Percentiles rank a stretch among this genome's conserved stretches.
Conservation (phyloP, 176 grass and related monocot genomes). For the Aegilops longissima region DNA sequence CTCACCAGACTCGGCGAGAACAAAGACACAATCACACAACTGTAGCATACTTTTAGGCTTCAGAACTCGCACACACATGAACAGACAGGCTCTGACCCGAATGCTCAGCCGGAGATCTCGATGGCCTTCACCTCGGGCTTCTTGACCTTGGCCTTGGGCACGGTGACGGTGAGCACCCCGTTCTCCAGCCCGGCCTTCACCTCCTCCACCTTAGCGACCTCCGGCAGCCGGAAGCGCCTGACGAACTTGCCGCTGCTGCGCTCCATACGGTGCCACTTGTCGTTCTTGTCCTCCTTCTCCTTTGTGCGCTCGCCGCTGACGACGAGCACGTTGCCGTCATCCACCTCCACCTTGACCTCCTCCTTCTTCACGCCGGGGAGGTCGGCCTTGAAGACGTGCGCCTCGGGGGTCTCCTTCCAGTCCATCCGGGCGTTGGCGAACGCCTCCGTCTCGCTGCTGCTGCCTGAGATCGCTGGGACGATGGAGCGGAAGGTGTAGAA, state of each 20-base stretch:
- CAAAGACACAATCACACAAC: no score
- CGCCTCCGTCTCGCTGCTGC: background rate
- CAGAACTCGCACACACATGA: no score
- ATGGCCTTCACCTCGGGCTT: constrained; percentile 23
- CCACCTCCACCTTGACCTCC: constrained; percentile 43
- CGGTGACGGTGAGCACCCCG: constrained; percentile 42
- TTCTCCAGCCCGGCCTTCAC: constrained; percentile 37
- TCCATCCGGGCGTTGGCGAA: constrained; percentile 17
- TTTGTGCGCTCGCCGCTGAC: constrained; percentile 35
- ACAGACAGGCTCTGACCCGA: no score
- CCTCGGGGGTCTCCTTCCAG: constrained; percentile 41
- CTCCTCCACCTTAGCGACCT: constrained; percentile 32
- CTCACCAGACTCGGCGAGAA: no score
- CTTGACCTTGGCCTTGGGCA: constrained; percentile 29
- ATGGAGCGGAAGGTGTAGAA: no score
- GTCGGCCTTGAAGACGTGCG: constrained; percentile 49
- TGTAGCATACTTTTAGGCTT: no score
- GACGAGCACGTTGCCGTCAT: constrained; percentile 40
- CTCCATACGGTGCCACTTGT: constrained; percentile 46
- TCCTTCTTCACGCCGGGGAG: constrained; percentile 40
- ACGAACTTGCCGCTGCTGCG: constrained; percentile 38
- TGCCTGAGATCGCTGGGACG: background rate
- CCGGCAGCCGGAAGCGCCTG: constrained; percentile 25
- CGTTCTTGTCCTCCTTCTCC: constrained; percentile 49
- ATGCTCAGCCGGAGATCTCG: constrained; percentile 15